These are phyloP conservation scores for Apiospora sp. DNA, from an alignment of 2,329 filamentous ascomycete species.

Conservation along the genomic window DNA sequence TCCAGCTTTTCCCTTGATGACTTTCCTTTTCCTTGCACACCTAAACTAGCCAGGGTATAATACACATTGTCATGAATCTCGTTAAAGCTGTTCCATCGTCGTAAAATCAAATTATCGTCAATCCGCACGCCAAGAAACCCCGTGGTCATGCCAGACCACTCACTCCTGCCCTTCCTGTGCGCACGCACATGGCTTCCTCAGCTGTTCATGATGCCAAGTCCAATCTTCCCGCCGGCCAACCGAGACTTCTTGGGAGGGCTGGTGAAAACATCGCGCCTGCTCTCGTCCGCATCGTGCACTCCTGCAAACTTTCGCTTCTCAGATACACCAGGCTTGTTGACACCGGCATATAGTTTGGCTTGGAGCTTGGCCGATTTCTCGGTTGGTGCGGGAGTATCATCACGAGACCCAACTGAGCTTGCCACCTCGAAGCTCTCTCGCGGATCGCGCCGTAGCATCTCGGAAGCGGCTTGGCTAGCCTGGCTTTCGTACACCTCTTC, in stretches of 20 bases:
- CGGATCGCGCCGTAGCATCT: constrained; percentile 72
- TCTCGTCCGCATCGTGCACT: constrained; percentile 39
- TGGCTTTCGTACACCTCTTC: constrained; percentile 76
- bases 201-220: constrained; percentile 34
- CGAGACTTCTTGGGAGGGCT: constrained; percentile 60
- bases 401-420: constrained; percentile 51
- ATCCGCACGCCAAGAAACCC: neutral
- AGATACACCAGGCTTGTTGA: constrained; percentile 48
- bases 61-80: constrained; percentile 19
- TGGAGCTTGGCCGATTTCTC: constrained; percentile 59
- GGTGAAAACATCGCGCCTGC: constrained; percentile 45
- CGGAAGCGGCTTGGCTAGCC: constrained; percentile 79
- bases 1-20: neutral
- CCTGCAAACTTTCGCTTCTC: constrained; percentile 62
- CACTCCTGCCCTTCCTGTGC: constrained; percentile 44
- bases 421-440: constrained; percentile 61
- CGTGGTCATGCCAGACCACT: neutral
- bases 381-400: constrained; percentile 48
- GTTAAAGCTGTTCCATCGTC: constrained; percentile 5
- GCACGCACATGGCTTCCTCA: constrained; percentile 58
- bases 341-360: constrained; percentile 57
- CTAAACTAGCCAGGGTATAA: constrained; percentile 20
- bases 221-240: neutral
- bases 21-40: neutral
- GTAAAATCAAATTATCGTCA: neutral